A percentile compares a stretch with the other conserved stretches of the same genome.
Evolutionary conservation across 202 grass and related monocot genomes (phyloP).

Genomic region (Zizania palustris): DNA sequence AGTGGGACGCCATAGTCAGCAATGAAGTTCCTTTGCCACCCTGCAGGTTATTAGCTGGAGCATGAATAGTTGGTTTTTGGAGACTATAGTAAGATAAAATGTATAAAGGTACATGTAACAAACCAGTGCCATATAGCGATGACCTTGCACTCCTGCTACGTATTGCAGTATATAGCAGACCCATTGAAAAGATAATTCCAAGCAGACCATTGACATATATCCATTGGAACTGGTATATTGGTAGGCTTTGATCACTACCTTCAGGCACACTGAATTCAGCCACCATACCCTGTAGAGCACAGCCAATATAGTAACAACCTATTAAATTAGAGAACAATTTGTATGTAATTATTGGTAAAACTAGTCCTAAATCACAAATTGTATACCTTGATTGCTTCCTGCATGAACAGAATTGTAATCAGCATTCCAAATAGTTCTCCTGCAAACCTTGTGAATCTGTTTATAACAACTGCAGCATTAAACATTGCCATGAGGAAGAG

Average conservation of each 20-base stretch:
- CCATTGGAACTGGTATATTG: conserved; percentile 62
- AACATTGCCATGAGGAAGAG: conserved; percentile 72
- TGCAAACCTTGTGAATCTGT: conserved; percentile 85
- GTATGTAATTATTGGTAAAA: neutral
- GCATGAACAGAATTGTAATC: conserved; percentile 78
- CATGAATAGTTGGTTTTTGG: conserved; percentile 24
- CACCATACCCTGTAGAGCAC: conserved; percentile 58
- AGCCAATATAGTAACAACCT: conserved; percentile 30
- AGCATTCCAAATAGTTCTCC: conserved; percentile 92
- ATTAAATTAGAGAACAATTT: neutral
- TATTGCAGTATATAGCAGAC: conserved; percentile 62
- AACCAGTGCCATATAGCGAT: conserved; percentile 81
- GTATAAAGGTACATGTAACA: conserved; percentile 28
- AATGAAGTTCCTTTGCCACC: conserved; percentile 79
- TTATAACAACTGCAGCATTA: conserved; percentile 69
- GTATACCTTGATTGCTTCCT: conserved; percentile 74
- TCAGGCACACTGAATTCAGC: conserved; percentile 74
- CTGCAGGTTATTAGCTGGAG: conserved; percentile 43
- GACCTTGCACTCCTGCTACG: conserved; percentile 54
- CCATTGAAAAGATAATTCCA: conserved; percentile 73
- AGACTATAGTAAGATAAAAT: conserved; percentile 12
- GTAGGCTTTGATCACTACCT: conserved; percentile 54
- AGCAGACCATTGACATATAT: conserved; percentile 77
- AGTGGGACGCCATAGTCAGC: conserved; percentile 91
- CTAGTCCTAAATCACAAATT: conserved; percentile 9